These are phyloP conservation scores for Azolla pinnata DNA, from an alignment of 75 land plant genomes.

Conservation along the genomic window DNA sequence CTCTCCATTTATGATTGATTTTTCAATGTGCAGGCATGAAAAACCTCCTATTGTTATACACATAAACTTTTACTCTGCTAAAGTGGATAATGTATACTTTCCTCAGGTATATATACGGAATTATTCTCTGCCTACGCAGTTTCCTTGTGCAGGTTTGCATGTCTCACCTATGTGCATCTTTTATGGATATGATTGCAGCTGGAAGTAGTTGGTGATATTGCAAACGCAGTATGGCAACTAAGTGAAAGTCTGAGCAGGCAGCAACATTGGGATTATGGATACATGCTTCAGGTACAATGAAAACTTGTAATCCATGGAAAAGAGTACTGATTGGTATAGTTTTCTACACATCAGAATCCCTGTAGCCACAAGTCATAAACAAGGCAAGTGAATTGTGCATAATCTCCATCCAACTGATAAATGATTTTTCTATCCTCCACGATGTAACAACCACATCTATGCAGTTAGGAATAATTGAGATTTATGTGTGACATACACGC, in stretches of 20 bases:
- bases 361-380: too few species aligned
- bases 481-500: too few species aligned
- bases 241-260: slow-evolving; percentile 14
- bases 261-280: slow-evolving; percentile 18
- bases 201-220: slow-evolving; percentile 28
- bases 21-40: slow-evolving; percentile 15
- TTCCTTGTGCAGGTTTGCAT: not conserved
- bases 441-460: too few species aligned
- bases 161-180: not conserved
- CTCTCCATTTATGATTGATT: not conserved
- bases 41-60: slow-evolving; percentile 27
- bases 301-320: too few species aligned
- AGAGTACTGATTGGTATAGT: too few species aligned
- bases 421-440: too few species aligned
- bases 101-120: slow-evolving; percentile 16
- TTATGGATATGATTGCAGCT: slow-evolving; percentile 6
- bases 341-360: too few species aligned
- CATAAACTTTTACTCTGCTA: slow-evolving; percentile 25
- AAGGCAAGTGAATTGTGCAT: too few species aligned
- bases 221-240: slow-evolving; percentile 29
- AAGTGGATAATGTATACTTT: slow-evolving; percentile 26
- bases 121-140: slow-evolving; percentile 7
- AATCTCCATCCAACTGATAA: too few species aligned
- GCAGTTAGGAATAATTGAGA: too few species aligned
- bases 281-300: slow-evolving; percentile 16